phyloP scores from a whole-genome alignment of 495 filamentous ascomycete genomes.

The Aspergillus conjunctus region DNA sequence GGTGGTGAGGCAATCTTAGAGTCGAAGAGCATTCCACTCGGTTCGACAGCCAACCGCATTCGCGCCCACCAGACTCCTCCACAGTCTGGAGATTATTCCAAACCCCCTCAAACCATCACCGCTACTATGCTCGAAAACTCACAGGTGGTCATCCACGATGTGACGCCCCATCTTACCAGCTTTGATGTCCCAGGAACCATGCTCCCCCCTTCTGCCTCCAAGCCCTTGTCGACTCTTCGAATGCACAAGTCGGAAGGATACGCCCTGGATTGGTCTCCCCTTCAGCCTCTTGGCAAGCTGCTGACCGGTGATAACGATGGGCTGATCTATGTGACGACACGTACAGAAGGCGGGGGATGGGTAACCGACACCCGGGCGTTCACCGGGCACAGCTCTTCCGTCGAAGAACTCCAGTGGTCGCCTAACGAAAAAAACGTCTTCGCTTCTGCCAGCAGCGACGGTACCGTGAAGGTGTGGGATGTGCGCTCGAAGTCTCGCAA shows the following conservation, averaged over 20 bases:
- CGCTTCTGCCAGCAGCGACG: conserved; percentile 88
- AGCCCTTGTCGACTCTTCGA: conserved; percentile 80
- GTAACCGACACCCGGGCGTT: conserved; percentile 79
- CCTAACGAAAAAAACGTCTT: conserved; percentile 91
- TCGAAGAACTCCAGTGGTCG: conserved; percentile 97
- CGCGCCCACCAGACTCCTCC: conserved; percentile 76
- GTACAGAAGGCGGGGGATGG: conserved; percentile 84
- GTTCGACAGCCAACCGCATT: conserved; percentile 88
- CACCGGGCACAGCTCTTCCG: conserved; percentile 76
- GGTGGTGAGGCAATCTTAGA: conserved; percentile 92
- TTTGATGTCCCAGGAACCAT: conserved; percentile 86
- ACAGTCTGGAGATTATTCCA: conserved; percentile 60
- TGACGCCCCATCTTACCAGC: conserved; percentile 79
- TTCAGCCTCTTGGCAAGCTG: conserved; percentile 75
- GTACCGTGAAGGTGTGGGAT: conserved; percentile 94
- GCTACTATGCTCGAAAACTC: conserved; percentile 90
- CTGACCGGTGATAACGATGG: conserved; percentile 91
- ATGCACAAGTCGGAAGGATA: conserved; percentile 95
- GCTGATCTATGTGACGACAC: conserved; percentile 81
- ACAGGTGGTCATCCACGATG: conserved; percentile 88
- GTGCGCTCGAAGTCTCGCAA: conserved; percentile 83
- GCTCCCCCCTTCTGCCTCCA: conserved; percentile 77
- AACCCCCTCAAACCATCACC: conserved; percentile 75
- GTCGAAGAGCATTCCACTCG: conserved; percentile 80
- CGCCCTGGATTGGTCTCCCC: conserved; percentile 89